A percentile compares a stretch with the other conserved stretches of the same genome.
Evolutionary conservation across 192 early-diverging fungal species (phyloP).

Genomic region (Lobosporangium transversale): DNA sequence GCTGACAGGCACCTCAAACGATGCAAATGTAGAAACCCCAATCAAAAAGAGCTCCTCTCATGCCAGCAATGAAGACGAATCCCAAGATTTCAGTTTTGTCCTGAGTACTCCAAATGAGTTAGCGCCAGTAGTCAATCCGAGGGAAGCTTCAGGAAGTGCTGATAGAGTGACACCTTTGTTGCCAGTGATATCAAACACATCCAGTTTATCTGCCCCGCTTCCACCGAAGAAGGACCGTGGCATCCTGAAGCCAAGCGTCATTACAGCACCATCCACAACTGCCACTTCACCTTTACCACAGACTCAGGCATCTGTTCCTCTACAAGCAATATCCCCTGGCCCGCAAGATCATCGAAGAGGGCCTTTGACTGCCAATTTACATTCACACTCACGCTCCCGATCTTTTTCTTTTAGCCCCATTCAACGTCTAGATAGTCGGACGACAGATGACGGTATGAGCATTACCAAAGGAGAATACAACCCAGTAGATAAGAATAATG

Average conservation of each 20-base stretch:
- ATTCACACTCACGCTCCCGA: no score
- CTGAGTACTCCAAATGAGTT: neutral
- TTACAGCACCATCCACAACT: no score
- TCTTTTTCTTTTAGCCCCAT: constrained; percentile 11
- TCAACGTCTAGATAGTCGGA: constrained; percentile 9
- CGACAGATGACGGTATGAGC: constrained; percentile 10
- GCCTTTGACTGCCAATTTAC: no score
- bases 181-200: no score
- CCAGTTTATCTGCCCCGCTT: no score
- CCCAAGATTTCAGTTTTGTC: neutral
- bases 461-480: neutral
- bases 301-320: no score
- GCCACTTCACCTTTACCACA: no score
- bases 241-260: constrained; percentile 37
- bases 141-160: no score
- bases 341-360: no score
- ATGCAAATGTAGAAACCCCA: neutral
- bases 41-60: neutral
- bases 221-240: constrained; percentile 34
- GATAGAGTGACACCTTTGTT: no score
- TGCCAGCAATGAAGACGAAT: neutral
- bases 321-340: no score
- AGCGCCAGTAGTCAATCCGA: no score
- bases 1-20: neutral
- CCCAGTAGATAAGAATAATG: neutral